Evolutionary conservation across 148 eudicot species (phyloP).

Genomic region (Polygonum aviculare): DNA sequence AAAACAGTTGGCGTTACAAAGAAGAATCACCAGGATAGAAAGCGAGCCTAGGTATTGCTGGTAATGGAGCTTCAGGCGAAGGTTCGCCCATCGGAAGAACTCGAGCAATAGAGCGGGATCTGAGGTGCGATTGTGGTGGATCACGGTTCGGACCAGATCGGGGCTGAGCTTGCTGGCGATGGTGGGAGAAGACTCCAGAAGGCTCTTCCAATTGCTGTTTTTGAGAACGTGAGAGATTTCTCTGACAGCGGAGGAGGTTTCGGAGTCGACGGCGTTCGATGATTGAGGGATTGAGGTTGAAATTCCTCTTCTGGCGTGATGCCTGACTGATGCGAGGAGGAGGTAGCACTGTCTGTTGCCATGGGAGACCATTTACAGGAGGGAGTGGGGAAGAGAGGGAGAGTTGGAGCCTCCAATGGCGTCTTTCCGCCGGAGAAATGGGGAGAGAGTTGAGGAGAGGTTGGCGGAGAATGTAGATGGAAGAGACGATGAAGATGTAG

Average conservation of each 20-base stretch:
- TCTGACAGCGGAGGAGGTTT: constrained; percentile 19
- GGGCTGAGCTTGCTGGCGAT: constrained; percentile 42
- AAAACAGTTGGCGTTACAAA: constrained; percentile 38
- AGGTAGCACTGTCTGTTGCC: neutral
- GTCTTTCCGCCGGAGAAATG: neutral
- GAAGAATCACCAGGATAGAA: constrained; percentile 39
- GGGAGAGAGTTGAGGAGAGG: neutral
- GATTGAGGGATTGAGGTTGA: neutral
- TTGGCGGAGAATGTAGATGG: neutral
- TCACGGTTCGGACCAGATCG: constrained; percentile 62
- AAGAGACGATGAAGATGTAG: neutral
- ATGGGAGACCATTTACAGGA: constrained; percentile 1
- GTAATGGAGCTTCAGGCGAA: constrained; percentile 37
- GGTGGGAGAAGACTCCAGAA: constrained; percentile 39
- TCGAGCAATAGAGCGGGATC: constrained; percentile 49
- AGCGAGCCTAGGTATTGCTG: constrained; percentile 46
- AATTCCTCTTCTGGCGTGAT: neutral
- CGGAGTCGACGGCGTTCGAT: constrained; percentile 4
- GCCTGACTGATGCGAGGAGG: neutral
- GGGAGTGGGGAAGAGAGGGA: neutral
- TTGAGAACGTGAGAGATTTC: constrained; percentile 40
- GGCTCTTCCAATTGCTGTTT: constrained; percentile 42
- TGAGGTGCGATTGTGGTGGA: constrained; percentile 24
- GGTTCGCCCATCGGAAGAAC: constrained; percentile 66
- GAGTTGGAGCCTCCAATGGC: constrained; percentile 1